Conservation (phyloP, 2,329 filamentous ascomycete genomes). For the Colletotrichum sp. region DNA sequence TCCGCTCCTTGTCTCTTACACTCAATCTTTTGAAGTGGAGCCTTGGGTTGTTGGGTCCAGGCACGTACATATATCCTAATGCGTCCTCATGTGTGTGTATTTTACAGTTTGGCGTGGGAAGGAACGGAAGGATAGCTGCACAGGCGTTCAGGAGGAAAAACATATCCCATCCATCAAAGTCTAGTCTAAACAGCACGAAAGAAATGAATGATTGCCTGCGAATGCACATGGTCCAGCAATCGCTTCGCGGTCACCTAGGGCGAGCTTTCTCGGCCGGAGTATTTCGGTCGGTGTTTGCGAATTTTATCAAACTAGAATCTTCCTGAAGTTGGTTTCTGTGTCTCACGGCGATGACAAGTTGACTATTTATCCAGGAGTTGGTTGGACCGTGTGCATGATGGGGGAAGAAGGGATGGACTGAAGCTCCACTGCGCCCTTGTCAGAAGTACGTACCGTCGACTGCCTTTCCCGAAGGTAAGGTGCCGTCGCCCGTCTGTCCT, state of each 20-base stretch:
- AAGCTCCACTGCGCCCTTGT: not conserved
- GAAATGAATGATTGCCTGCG: not conserved
- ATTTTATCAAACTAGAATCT: not conserved
- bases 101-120: constrained; percentile 10
- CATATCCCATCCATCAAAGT: not conserved
- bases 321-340: not conserved
- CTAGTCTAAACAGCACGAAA: not conserved
- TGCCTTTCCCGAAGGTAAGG: not conserved
- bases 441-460: not conserved
- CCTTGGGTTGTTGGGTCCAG: not conserved
- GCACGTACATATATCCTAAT: constrained; percentile 9
- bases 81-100: constrained; percentile 1
- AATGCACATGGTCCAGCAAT: not conserved
- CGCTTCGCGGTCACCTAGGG: not conserved
- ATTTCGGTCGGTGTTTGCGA: not conserved
- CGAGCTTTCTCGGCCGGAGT: not conserved
- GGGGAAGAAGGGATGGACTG: not conserved
- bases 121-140: constrained; percentile 16
- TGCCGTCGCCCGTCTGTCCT: not conserved
- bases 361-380: not conserved
- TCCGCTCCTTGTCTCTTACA: not conserved
- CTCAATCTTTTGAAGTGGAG: not conserved
- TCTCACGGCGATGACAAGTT: not conserved
- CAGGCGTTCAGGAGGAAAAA: constrained; percentile 18
- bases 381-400: not conserved